Conservation (phyloP, 805 yeast species). For the Hanseniaspora taiwanica region DNA sequence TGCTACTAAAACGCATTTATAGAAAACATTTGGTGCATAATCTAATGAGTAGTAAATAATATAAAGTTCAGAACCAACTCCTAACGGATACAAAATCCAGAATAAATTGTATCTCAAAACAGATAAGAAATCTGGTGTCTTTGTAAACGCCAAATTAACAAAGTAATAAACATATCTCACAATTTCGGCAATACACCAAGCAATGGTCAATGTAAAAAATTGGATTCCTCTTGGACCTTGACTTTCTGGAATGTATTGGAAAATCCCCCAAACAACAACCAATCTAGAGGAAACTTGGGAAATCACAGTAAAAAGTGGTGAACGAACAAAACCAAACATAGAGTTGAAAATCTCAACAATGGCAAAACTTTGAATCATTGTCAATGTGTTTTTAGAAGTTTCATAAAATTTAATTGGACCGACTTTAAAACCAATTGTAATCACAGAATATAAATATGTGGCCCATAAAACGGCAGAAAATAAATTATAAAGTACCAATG, state of each 20-base stretch:
- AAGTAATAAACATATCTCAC: slow-evolving; percentile 75
- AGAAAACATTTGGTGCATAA: slow-evolving; percentile 50
- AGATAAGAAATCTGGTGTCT: slow-evolving; percentile 52
- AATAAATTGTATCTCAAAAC: slow-evolving; percentile 77
- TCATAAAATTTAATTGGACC: slow-evolving; percentile 60
- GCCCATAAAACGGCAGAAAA: slow-evolving; percentile 43
- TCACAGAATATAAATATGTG: slow-evolving; percentile 32
- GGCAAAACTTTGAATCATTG: slow-evolving; percentile 66
- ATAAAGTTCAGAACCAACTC: slow-evolving; percentile 73
- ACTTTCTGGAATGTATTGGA: slow-evolving; percentile 58
- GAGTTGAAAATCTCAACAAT: slow-evolving; percentile 72
- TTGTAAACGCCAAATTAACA: slow-evolving; percentile 12
- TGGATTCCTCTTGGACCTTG: slow-evolving; percentile 38
- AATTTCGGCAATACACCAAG: slow-evolving; percentile 94
- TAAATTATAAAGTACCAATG: slow-evolving; percentile 36
- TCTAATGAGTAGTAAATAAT: slow-evolving; percentile 58
- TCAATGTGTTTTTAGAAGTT: slow-evolving; percentile 43
- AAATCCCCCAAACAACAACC: slow-evolving; percentile 70
- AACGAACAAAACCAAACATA: slow-evolving; percentile 63
- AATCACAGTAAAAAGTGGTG: slow-evolving; percentile 72
- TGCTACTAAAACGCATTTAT: slow-evolving; percentile 40
- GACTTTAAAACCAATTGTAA: slow-evolving; percentile 25
- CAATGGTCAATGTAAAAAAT: slow-evolving; percentile 53
- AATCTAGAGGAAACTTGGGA: slow-evolving; percentile 83
- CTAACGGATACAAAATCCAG: slow-evolving; percentile 74